phyloP scores from a whole-genome alignment of 371 early-diverging fungal species.

The Racocetra persica region DNA sequence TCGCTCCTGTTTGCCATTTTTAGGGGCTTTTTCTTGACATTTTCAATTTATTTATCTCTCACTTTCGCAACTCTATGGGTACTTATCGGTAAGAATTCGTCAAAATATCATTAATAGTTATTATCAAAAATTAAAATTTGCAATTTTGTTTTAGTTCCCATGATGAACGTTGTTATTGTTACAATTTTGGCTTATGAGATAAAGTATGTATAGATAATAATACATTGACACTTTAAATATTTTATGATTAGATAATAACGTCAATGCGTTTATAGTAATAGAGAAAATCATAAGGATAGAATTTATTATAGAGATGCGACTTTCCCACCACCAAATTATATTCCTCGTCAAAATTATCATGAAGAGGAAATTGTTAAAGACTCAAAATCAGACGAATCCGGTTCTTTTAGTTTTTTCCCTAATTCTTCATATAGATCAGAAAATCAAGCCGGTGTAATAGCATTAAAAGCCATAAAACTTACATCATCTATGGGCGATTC shows the following conservation, averaged over 20 bases:
- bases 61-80: neutral
- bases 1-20: conserved; percentile 13
- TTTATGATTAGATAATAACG: neutral
- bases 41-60: neutral
- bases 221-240: neutral
- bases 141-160: neutral
- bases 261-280: no score
- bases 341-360: neutral
- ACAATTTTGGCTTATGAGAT: conserved; percentile 21
- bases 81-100: neutral
- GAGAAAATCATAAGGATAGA: no score
- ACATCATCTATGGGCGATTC: neutral
- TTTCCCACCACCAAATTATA: neutral
- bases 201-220: neutral
- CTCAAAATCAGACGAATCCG: neutral
- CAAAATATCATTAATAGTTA: no score
- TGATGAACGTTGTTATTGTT: conserved; percentile 5
- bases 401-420: neutral
- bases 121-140: no score
- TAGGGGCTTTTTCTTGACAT: neutral
- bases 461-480: neutral
- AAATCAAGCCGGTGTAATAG: neutral
- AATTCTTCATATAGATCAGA: neutral
- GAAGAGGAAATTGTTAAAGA: neutral
- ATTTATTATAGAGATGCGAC: neutral